Base-by-base conservation (phyloP, 1,284 basidiomycete species). In the Chalciporus sp. region DNA sequence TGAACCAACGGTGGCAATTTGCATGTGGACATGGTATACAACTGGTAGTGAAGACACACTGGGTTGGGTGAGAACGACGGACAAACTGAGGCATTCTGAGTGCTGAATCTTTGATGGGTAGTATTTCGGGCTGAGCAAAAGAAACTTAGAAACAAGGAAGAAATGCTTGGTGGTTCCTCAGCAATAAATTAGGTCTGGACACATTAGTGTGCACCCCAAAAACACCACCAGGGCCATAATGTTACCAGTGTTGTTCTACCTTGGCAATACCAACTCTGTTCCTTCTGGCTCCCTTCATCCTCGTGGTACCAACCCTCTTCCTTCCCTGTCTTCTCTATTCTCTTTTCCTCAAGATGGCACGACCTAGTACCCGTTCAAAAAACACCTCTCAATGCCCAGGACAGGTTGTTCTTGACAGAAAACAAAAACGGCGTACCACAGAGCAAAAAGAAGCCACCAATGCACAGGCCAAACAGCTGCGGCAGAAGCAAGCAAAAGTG, bases 1-100 rank as follows among this genome's bases (percentile, higher is more conserved):
- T 47, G 50, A 59, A 60, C 48, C 42, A 23, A 26, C 8, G 45
- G 37, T 39, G 39, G 44, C 51, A 52, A 14, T 20, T 35, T 40
- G 45, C 7, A 41, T 52, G 31, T 0, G 43, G 44, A 29, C 51
- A 48, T 20, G 20, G 19, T 23, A 41, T 47, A 40, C 17, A 53
- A 53, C 47, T 28, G 41, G 3, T 31, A 28, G 28, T 27, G 11
- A 39, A 39, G 47, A 12, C 19, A 26, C 7, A 39, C 11, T 26
- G 47, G 23, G 3, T 5, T n/a, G 31, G 44, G 47, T 31, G 44
- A 48, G 6, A 28, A 4, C 27, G 27, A 28, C 5, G 27, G 27
- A 28, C 27, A 28, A 9, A 28, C 9, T 28, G 27, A 28, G 27
- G 27, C 27, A 28, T 28, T 9, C 9, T 28, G 27, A 28, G 27